These are phyloP conservation scores for Rhizopus stolonifer DNA, from an alignment of 371 early-diverging fungal genomes.

Conservation along the genomic window DNA sequence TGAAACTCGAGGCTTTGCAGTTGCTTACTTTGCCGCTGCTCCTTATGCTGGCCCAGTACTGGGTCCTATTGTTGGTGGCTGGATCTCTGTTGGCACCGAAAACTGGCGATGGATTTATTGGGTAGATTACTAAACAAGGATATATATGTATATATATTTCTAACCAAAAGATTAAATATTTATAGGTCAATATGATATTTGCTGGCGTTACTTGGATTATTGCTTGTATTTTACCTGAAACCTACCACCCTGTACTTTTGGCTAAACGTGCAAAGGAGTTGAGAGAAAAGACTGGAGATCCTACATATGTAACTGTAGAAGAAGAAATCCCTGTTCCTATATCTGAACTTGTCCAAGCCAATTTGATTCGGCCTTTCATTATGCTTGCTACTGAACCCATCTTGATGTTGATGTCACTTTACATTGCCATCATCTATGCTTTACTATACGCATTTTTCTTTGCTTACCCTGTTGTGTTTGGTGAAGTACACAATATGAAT, in stretches of 20 bases:
- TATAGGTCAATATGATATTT: conserved; percentile 42
- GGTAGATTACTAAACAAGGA: too few species aligned
- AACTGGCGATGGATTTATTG: conserved; percentile 52
- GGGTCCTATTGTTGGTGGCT: conserved; percentile 49
- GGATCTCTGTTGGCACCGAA: conserved; percentile 39
- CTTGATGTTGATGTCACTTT: conserved; percentile 38
- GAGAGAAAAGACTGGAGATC: conserved; percentile 31
- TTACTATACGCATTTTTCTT: conserved; percentile 46
- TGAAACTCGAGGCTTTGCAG: conserved; percentile 40
- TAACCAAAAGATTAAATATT: neutral
- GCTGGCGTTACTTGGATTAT: conserved; percentile 40
- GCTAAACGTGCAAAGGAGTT: conserved; percentile 29
- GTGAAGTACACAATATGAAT: conserved; percentile 31
- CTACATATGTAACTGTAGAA: conserved; percentile 34
- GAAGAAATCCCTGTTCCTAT: conserved; percentile 36
- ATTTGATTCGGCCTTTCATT: conserved; percentile 35
- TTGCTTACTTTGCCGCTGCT: conserved; percentile 51
- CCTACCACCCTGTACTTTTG: conserved; percentile 40
- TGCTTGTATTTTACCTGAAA: conserved; percentile 40
- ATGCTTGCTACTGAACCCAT: conserved; percentile 47
- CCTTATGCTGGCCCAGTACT: conserved; percentile 48
- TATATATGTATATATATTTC: too few species aligned
- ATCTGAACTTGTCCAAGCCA: conserved; percentile 31
- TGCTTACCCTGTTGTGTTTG: conserved; percentile 46
- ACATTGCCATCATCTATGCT: conserved; percentile 45